Base-by-base conservation (phyloP, 2,329 filamentous ascomycete genomes). In the Colletotrichum brevisporum region DNA sequence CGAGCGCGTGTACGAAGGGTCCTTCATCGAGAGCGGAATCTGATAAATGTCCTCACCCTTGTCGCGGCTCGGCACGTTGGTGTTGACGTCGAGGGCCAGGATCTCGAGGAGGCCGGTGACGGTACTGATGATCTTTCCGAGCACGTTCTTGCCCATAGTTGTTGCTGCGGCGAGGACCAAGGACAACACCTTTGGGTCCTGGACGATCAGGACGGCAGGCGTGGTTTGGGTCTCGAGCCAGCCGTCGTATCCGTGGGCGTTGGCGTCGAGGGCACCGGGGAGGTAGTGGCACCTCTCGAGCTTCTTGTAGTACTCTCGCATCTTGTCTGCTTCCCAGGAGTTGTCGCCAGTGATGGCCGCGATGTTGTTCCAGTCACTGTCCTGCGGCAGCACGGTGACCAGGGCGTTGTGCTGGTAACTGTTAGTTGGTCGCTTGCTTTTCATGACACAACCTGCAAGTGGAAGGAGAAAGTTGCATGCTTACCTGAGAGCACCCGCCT, bases 351-450 rank as follows among this genome's bases (percentile, higher is more conserved):
- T 92, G 27, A 90, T 74, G 12, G 78, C 76, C 3, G 84, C 84
- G 65, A 92, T 86, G 73, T 86, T 78, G 55, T 89, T 81, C 78
- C 86, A 92, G 76, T 92, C 90, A 31, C 83, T 85, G 48, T 87
- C 82, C 56, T 88, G 83, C 0, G 89, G 89, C 67, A 88, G 84
- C 21, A 90, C 81, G 24, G 85, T 83, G 51, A 91, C 85, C 47
- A 90, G 77, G 5, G 88, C 88, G 50, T 90, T 89, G 77, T 92
- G 90, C 9, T 85, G 83, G 6, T 2, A 16, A 12, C 8, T 2
- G 6, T 67, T 8, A 52, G 51, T 15, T 0, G 8, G 45, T 6
- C 6, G 18, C 12, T 3, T n/a, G 6, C 2, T 36, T 36, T 36
- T 10, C 31, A 8, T 4, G 8, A 10, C 5, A 16, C 15, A 24